Evolutionary conservation across 257 asterid species (phyloP).

Genomic region (Nicotiana sylvestris): DNA sequence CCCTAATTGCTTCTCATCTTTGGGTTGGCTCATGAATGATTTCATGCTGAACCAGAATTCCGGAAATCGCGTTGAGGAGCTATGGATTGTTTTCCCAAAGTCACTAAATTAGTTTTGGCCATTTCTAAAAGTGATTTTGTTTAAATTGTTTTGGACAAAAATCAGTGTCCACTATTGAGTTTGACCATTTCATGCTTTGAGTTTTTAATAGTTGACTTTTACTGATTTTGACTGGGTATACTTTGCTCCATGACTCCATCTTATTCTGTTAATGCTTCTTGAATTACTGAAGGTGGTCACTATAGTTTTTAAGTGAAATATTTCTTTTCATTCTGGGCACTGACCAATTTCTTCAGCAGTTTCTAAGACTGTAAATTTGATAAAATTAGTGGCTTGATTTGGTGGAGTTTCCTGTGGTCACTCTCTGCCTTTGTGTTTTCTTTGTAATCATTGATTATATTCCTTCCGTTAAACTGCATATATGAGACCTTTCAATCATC

Average conservation of each 20-base stretch:
- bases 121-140: neutral
- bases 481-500: neutral
- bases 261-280: neutral
- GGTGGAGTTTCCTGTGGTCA: constrained; percentile 1
- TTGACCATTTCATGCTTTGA: neutral
- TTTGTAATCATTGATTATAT: neutral
- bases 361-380: neutral
- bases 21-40: neutral
- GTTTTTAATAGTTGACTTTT: neutral
- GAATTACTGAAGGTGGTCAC: neutral
- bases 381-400: neutral
- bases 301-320: neutral
- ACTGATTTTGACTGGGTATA: neutral
- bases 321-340: neutral
- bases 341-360: neutral
- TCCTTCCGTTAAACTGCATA: neutral
- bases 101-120: neutral
- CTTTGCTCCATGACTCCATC: neutral
- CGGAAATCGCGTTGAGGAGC: neutral
- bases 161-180: neutral
- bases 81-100: neutral
- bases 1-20: neutral
- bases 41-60: neutral
- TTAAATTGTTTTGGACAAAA: neutral
- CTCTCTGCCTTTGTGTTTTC: neutral